Evolutionary conservation across 2,329 filamentous ascomycete genomes (phyloP), one percentile per base, ranked within the genome.

Genomic region (Aspergillus ruber): DNA sequence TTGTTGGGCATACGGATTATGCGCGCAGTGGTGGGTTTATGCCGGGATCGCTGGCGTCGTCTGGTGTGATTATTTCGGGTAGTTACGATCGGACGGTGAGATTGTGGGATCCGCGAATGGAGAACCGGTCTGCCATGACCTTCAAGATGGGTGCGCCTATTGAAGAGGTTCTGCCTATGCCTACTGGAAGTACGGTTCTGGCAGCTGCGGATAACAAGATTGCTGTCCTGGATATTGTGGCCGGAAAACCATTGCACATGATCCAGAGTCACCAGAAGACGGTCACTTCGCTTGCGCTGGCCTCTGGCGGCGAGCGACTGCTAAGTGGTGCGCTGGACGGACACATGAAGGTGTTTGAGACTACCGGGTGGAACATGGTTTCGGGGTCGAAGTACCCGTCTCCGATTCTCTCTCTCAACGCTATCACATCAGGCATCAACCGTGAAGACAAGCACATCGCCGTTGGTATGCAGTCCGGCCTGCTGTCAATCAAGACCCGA

Each of bases 251-350:
- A 4, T 75, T 95, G 49, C 85, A 90, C 58, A 76, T 95, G 63
- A 84, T 98, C 53, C 85, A 84, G 58, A 97, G 94, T 66, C 93
- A 98, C 70, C 93, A 98, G 65, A 98, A 97, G 81, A 95, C 93
- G 0, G 90, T 98, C 50, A 97, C 93, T 0, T 84, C 86, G 6
- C 78, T 98, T 46, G 84, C 85, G 44, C 74, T 94, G 29, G 90
- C 90, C 6, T 90, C 88, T 40, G 82, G 86, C 56, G 88, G 87
- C 42, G 82, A 82, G 44, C 82, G 93, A 44, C 78, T 98, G 48
- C 80, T 98, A 46, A 90, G 85, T 55, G 93, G 90, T 68, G 90
- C 85, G 17, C 77, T 98, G 41, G 93, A 98, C 67, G 94, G 93
- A 8, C 93, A 97, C 69, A 84, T 97, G 72, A 98, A 98, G 72